Percentiles rank a stretch among this genome's conserved stretches.
These are phyloP conservation scores for Gremmenia infestans DNA, from an alignment of 2,329 filamentous ascomycete genomes.

Conservation along the genomic window DNA sequence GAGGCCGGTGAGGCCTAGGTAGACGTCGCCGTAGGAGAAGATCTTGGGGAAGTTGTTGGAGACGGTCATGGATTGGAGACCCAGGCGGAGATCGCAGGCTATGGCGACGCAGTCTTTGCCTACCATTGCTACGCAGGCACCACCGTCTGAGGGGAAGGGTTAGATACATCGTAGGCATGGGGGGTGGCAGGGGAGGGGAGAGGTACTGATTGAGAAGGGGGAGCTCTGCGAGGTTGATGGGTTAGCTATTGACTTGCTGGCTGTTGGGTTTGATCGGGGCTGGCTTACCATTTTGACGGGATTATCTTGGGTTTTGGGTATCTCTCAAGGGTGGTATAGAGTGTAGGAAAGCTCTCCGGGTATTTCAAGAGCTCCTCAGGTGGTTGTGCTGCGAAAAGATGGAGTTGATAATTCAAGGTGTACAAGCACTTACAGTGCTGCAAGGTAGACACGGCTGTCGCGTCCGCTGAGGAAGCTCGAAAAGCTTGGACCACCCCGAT, in stretches of 20 bases:
- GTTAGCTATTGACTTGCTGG: conserved; percentile 30
- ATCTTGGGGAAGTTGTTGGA: conserved; percentile 99
- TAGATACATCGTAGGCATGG: conserved; percentile 14
- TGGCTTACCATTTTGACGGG: conserved; percentile 27
- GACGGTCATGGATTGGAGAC: conserved; percentile 91
- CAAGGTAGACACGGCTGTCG: conserved; percentile 32
- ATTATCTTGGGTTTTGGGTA: conserved; percentile 3
- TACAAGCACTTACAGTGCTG: conserved; percentile 4
- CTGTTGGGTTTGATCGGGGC: not conserved
- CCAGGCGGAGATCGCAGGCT: conserved; percentile 96
- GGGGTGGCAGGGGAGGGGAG: not conserved
- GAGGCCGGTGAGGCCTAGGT: conserved; percentile 91
- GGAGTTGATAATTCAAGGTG: conserved; percentile 6
- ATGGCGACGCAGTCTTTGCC: conserved; percentile 99
- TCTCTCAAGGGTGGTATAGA: not conserved
- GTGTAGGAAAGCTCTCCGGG: conserved; percentile 4
- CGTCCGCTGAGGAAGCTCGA: conserved; percentile 20
- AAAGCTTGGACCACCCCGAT: conserved; percentile 29
- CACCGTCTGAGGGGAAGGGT: conserved; percentile 57
- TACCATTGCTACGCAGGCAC: conserved; percentile 96
- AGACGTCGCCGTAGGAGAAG: conserved; percentile 94
- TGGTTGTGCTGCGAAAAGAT: not conserved
- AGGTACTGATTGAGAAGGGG: conserved; percentile 88
- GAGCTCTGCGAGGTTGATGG: conserved; percentile 56
- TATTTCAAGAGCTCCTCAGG: conserved; percentile 14